phyloP scores from a whole-genome alignment of 2,329 filamentous ascomycete species.

The Pseudocercospora pini-densiflorae region DNA sequence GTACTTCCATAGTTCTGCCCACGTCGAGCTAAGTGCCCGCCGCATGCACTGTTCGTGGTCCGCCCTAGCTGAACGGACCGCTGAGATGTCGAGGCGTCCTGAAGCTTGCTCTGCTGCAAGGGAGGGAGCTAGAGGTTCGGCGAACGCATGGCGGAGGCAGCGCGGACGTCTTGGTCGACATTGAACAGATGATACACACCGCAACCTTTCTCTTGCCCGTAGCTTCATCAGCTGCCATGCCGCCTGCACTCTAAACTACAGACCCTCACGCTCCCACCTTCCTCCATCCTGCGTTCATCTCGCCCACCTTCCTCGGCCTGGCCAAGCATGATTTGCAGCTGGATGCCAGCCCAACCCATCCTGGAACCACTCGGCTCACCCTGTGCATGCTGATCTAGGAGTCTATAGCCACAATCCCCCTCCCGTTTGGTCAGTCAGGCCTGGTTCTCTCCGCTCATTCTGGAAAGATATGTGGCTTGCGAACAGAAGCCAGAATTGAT shows the following conservation, averaged over 20 bases:
- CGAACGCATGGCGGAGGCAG: not conserved
- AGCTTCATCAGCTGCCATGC: conserved; percentile 1
- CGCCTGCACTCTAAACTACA: not conserved
- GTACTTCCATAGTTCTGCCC: not conserved
- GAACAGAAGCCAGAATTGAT: conserved; percentile 11
- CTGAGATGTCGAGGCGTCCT: not conserved
- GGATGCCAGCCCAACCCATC: conserved; percentile 3
- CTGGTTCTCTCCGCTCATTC: not conserved
- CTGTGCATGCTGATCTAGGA: conserved; percentile 11
- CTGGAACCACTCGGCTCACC: conserved; percentile 7
- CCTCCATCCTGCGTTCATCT: not conserved
- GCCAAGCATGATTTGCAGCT: conserved; percentile 9
- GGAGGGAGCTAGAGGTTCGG: not conserved
- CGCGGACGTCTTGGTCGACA: not conserved
- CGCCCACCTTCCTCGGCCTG: not conserved
- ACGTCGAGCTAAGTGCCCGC: conserved; percentile 4
- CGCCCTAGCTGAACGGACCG: not conserved
- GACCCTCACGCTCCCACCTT: not conserved
- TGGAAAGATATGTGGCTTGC: conserved; percentile 18
- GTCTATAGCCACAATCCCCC: conserved; percentile 6
- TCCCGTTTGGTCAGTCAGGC: conserved; percentile 4
- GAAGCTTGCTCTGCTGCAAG: not conserved
- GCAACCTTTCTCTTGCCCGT: not conserved
- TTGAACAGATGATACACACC: not conserved
- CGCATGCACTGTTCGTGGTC: not conserved